Conservation (phyloP, 2,329 filamentous ascomycete species). For the Fusarium mexicanum region DNA sequence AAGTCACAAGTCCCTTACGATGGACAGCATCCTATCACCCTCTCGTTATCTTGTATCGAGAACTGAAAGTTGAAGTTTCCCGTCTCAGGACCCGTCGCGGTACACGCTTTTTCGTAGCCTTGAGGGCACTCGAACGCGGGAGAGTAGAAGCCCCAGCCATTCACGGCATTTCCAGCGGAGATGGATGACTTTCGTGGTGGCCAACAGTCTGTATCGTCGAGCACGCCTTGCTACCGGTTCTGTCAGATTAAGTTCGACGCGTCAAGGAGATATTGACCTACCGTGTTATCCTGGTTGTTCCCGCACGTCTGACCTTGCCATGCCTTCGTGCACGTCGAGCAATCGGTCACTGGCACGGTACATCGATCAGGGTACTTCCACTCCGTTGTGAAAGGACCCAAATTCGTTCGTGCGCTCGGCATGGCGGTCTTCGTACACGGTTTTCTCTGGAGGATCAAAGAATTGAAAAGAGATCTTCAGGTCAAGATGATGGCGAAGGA, state of each 20-base stretch:
- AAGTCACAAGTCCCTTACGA: not conserved
- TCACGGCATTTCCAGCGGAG: not conserved
- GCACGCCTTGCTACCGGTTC: not conserved
- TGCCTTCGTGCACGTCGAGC: not conserved
- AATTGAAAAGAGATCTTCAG: not conserved
- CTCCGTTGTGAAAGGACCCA: not conserved
- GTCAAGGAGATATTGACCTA: not conserved
- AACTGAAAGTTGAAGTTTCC: slow-evolving; percentile 9
- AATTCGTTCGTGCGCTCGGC: not conserved
- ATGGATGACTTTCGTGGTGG: not conserved
- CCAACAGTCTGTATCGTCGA: not conserved
- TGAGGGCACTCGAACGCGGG: not conserved
- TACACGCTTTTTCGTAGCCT: not conserved
- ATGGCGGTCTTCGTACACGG: not conserved
- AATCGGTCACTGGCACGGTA: not conserved
- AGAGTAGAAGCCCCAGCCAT: slow-evolving; percentile 3
- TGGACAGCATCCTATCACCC: not conserved
- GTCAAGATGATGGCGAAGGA: not conserved
- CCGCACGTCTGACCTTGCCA: not conserved
- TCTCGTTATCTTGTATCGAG: not conserved
- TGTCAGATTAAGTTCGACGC: not conserved
- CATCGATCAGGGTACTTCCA: slow-evolving; percentile 1
- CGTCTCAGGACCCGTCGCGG: not conserved
- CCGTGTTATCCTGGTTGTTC: not conserved
- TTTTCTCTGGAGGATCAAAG: not conserved